phyloP scores from a whole-genome alignment of 768 basidiomycete species.

The Tricholoma bakamatsutake region DNA sequence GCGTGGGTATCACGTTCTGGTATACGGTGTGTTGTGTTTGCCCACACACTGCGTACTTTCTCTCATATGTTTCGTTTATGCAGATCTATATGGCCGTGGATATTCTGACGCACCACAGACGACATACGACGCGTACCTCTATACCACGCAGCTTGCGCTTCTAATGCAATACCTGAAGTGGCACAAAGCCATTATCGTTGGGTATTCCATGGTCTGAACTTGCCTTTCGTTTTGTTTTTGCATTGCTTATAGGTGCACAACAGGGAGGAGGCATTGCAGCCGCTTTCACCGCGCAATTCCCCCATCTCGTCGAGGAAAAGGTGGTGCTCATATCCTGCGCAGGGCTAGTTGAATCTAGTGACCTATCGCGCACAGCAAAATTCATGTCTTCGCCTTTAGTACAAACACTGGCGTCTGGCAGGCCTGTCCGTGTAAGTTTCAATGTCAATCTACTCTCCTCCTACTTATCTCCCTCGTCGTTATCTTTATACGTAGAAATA shows the following conservation, averaged over 20 bases:
- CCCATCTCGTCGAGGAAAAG: conserved; percentile 60
- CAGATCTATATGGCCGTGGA: conserved; percentile 78
- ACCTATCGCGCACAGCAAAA: conserved; percentile 69
- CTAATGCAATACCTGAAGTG: conserved; percentile 76
- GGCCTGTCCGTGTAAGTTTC: conserved; percentile 49
- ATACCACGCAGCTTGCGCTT: conserved; percentile 75
- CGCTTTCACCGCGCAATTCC: conserved; percentile 66
- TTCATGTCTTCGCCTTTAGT: conserved; percentile 75
- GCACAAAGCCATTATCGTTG: conserved; percentile 59
- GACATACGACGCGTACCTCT: conserved; percentile 58
- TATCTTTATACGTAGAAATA: conserved; percentile 32
- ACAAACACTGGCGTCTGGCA: conserved; percentile 59
- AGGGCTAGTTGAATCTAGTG: conserved; percentile 63
- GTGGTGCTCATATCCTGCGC: conserved; percentile 64
- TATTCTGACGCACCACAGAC: conserved; percentile 77
- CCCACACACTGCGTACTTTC: background rate
- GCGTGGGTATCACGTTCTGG: conserved; percentile 64
- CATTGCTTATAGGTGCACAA: background rate
- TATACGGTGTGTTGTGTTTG: conserved; percentile 49
- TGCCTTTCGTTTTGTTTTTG: background rate
- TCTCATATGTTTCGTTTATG: background rate
- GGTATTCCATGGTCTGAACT: conserved; percentile 65
- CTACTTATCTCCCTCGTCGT: background rate
- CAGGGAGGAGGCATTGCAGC: conserved; percentile 73
- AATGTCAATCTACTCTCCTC: background rate